Percentiles rank a stretch among this genome's conserved stretches.
phyloP scores from a whole-genome alignment of 495 filamentous ascomycete genomes.

The Penicillium manginii region DNA sequence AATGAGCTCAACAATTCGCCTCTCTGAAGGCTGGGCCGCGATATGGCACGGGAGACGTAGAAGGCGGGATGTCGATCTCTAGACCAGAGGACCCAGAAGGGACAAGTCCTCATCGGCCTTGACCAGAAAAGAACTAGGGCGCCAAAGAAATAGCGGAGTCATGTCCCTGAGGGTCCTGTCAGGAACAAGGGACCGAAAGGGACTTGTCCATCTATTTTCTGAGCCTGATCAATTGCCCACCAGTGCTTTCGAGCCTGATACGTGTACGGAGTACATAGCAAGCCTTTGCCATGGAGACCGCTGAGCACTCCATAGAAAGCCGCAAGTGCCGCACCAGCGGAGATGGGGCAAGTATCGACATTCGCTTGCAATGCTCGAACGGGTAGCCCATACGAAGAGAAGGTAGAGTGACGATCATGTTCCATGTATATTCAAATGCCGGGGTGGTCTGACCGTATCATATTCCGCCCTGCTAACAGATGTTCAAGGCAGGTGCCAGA shows the following conservation, averaged over 20 bases:
- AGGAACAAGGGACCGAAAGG: constrained; percentile 11
- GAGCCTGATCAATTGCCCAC: constrained; percentile 17
- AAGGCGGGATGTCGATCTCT: constrained; percentile 22
- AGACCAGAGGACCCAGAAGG: constrained; percentile 6
- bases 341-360: constrained; percentile 22
- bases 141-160: not conserved
- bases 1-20: constrained; percentile 21
- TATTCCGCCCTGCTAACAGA: not conserved
- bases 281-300: not conserved
- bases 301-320: constrained; percentile 3
- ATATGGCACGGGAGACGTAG: constrained; percentile 2
- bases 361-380: constrained; percentile 15
- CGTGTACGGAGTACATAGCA: too few relatives aligned
- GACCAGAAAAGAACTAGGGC: not conserved
- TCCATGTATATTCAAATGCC: constrained; percentile 21
- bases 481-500: constrained; percentile 5
- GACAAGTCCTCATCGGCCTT: not conserved
- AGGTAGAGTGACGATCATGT: constrained; percentile 23
- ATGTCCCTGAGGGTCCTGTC: constrained; percentile 5
- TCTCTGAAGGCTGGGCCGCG: constrained; percentile 9
- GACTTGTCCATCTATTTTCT: constrained; percentile 4
- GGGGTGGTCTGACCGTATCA: constrained; percentile 22
- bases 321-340: constrained; percentile 1
- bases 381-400: constrained; percentile 8
- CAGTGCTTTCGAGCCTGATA: not conserved